Conservation (phyloP, 164 flowering plant genomes). For the Annona cherimola region DNA sequence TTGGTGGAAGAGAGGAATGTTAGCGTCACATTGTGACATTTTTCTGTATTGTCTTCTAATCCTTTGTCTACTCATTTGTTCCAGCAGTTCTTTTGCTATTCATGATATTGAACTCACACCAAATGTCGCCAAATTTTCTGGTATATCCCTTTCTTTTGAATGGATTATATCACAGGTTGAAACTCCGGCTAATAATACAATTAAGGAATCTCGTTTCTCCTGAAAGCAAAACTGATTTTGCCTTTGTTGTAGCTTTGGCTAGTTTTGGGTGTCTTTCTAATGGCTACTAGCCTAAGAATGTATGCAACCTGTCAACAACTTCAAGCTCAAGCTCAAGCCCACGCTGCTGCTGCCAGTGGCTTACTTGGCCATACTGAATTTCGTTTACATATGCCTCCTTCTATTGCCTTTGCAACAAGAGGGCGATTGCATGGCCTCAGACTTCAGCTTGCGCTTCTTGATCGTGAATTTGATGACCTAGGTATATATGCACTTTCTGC, state of each 20-base stretch:
- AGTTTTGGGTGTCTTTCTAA: constrained; percentile 77
- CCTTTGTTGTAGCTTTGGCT: constrained; percentile 71
- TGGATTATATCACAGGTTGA: neutral
- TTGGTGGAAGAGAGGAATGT: neutral
- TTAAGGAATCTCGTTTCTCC: neutral
- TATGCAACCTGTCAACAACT: constrained; percentile 97
- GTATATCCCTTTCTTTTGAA: constrained; percentile 31
- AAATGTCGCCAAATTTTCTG: constrained; percentile 92
- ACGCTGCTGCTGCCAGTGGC: constrained; percentile 78
- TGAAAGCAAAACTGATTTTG: neutral
- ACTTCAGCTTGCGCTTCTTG: constrained; percentile 99
- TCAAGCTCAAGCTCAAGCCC: constrained; percentile 94
- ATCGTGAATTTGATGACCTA: constrained; percentile 95
- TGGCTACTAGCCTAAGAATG: constrained; percentile 92
- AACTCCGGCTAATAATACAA: constrained; percentile 1
- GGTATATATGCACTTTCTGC: constrained; percentile 36
- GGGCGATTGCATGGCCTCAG: constrained; percentile 87
- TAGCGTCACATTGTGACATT: neutral
- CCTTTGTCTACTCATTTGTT: constrained; percentile 7
- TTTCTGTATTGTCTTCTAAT: constrained; percentile 3
- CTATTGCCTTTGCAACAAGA: constrained; percentile 85
- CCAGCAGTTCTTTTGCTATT: constrained; percentile 72
- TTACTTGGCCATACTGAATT: constrained; percentile 86
- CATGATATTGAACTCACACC: constrained; percentile 84
- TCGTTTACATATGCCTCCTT: constrained; percentile 84